Evolutionary conservation across 2,329 filamentous ascomycete species (phyloP).

Genomic region (Fusarium domesticum): DNA sequence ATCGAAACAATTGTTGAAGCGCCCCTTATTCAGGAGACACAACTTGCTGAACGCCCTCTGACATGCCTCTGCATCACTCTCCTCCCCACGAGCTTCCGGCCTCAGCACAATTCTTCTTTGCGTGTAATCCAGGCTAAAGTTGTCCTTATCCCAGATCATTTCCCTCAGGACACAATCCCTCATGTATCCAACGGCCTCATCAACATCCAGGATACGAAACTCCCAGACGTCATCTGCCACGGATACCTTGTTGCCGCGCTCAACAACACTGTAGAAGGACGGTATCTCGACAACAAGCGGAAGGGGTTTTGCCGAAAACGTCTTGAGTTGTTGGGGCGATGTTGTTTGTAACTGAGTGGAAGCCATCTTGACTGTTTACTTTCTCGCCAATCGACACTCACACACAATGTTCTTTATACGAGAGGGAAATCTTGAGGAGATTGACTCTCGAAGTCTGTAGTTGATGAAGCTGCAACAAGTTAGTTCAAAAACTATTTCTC

Average conservation of each 20-base stretch:
- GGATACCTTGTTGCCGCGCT: constrained; percentile 21
- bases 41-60: constrained; percentile 19
- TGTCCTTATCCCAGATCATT: constrained; percentile 15
- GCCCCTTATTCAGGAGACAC: constrained; percentile 27
- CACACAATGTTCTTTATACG: no score
- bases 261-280: constrained; percentile 18
- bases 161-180: constrained; percentile 8
- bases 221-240: constrained; percentile 9
- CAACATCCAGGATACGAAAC: constrained; percentile 17
- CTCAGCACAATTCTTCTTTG: constrained; percentile 20
- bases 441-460: no score
- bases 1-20: constrained; percentile 26
- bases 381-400: no score
- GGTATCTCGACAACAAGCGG: constrained; percentile 5
- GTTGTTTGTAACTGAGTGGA: no score
- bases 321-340: constrained; percentile 6
- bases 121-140: constrained; percentile 9
- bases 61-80: constrained; percentile 9
- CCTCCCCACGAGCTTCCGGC: constrained; percentile 18
- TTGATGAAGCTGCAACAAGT: no score
- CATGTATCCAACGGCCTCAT: constrained; percentile 22
- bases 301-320: constrained; percentile 2
- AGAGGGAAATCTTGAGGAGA: no score
- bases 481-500: no score
- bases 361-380: no score